Evolutionary conservation across 345 rosid species (phyloP).

Genomic region (Balakata baccata): DNA sequence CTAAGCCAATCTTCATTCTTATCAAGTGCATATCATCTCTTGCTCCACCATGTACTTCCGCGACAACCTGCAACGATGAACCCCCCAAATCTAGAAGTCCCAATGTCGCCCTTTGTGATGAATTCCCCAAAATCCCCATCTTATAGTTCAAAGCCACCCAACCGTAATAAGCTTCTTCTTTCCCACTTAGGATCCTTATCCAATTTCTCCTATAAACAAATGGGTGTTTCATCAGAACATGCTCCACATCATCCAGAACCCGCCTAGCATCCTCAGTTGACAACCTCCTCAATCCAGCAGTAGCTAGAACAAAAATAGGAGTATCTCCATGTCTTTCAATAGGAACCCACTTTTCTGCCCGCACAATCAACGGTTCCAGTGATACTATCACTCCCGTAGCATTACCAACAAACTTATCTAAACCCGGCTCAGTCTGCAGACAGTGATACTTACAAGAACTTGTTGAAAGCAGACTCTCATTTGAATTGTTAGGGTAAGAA

Average conservation of each 20-base stretch:
- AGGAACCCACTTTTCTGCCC: conserved; percentile 47
- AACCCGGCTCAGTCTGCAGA: conserved; percentile 60
- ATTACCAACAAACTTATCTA: conserved; percentile 51
- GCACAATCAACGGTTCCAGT: conserved; percentile 44
- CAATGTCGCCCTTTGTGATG: conserved; percentile 28
- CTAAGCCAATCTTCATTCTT: conserved; percentile 36
- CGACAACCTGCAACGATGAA: conserved; percentile 59
- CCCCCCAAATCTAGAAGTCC: conserved; percentile 70
- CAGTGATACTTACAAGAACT: conserved; percentile 55
- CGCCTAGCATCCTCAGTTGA: conserved; percentile 28
- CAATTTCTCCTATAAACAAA: conserved; percentile 39
- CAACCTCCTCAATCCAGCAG: conserved; percentile 58
- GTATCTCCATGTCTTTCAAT: conserved; percentile 41
- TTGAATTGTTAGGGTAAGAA: conserved; percentile 40
- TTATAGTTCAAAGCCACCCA: conserved; percentile 60
- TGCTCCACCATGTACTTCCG: conserved; percentile 32
- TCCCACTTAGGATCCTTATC: conserved; percentile 55
- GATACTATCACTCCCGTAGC: conserved; percentile 43
- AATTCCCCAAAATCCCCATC: conserved; percentile 44
- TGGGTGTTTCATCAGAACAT: conserved; percentile 38
- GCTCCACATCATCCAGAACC: conserved; percentile 45
- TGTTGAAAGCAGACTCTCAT: conserved; percentile 13
- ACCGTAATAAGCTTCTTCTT: conserved; percentile 66
- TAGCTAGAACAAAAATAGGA: conserved; percentile 55
- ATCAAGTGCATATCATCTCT: conserved; percentile 27